Base-by-base conservation (phyloP, 1,139 yeast genomes). In the Geotrichum candidum region DNA sequence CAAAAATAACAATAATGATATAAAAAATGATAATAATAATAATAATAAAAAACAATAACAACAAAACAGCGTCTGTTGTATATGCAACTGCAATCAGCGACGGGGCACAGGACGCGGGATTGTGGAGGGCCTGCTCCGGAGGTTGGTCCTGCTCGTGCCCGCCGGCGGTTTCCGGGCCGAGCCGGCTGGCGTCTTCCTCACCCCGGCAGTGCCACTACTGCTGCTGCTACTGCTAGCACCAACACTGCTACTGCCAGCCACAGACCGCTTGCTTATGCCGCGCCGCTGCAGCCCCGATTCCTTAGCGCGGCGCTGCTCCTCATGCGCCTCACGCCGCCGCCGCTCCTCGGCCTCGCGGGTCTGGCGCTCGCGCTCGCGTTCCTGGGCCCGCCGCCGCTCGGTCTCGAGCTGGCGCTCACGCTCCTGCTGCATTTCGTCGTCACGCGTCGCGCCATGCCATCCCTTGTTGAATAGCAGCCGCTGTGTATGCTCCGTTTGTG, bases 401-500 rank as follows among this genome's bases (percentile, higher is more conserved):
- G 25, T 23, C 41, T 56, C 60, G 5, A 53, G 25, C n/a, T 25
- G 29, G 11, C 61, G 63, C 31, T 66, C 68, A 6, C 68, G 64
- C 56, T 67, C 68, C 13, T 66, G 68, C 52, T 69, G 67, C 18
- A 68, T 53, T 60, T 68, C 66, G 55, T 69, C 68, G 52, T 71
- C 76, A 48, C 64, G 61, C 1, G 73, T 67, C 2, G 68, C 61
- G 2, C 77, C 77, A 15, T 69, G 72, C 77, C 77, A 74, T 23
- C 65, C 64, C 6, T 65, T 63, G 54, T 72, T 68, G 22, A 67
- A 64, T 52, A 75, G 61, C 31, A 75, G 66, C 23, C 68, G 65
- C 48, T 74, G 73, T 7, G 75, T 74, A 55, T 73, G 76, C 55
- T 73, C 75, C 1, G 77, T 69, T 56, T 74, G 76, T 3, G 77